phyloP scores from a whole-genome alignment of 495 filamentous ascomycete species.

The Astrocystis sublimbata region DNA sequence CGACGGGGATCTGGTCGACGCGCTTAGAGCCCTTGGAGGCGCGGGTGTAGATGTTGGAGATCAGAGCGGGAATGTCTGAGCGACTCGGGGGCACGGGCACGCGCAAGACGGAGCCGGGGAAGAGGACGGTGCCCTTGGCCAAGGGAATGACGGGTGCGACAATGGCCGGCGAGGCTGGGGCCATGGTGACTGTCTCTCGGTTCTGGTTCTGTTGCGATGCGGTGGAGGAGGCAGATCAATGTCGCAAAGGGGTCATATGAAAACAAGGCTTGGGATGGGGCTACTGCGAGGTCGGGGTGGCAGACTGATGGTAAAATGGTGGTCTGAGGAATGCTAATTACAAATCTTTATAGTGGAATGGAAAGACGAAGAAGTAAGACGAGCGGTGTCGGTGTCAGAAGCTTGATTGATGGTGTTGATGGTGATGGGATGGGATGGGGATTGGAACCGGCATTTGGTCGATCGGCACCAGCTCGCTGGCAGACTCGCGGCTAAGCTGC shows the following conservation, averaged over 20 bases:
- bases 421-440: background rate
- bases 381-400: slow-evolving; percentile 9
- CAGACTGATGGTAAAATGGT: background rate
- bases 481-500: no score
- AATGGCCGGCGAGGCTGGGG: slow-evolving; percentile 39
- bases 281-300: background rate
- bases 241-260: background rate
- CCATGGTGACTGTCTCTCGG: slow-evolving; percentile 22
- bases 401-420: background rate
- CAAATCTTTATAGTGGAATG: background rate
- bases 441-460: background rate
- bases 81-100: slow-evolving; percentile 72
- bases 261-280: background rate
- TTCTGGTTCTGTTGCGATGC: background rate
- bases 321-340: background rate
- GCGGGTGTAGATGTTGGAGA: slow-evolving; percentile 72
- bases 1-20: slow-evolving; percentile 67
- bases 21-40: slow-evolving; percentile 63
- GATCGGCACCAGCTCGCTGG: background rate
- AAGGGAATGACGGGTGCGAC: slow-evolving; percentile 74
- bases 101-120: slow-evolving; percentile 76
- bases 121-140: slow-evolving; percentile 69
- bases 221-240: background rate
- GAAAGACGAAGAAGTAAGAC: slow-evolving; percentile 4
- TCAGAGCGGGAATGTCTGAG: slow-evolving; percentile 77